A percentile compares a stretch with the other conserved stretches of the same genome.
These are phyloP conservation scores for Polygonum maritimum DNA, from an alignment of 148 eudicot genomes.

Conservation along the genomic window DNA sequence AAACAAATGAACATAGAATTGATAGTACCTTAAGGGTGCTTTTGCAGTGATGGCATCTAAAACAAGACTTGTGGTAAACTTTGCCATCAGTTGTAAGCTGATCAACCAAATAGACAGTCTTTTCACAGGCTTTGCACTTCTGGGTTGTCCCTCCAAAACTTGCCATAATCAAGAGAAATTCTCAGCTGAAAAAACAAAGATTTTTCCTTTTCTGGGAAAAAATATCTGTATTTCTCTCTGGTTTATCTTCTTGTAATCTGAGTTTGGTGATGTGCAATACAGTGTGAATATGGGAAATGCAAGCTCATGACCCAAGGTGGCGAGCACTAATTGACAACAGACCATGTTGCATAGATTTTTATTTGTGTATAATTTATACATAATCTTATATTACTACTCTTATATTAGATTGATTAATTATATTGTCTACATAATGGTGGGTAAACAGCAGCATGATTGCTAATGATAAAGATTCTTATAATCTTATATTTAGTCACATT, in stretches of 20 bases:
- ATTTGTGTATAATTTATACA: not conserved
- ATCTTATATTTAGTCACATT: not conserved
- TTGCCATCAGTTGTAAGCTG: constrained; percentile 72
- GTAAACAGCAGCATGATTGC: constrained; percentile 1
- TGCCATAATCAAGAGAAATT: constrained; percentile 35
- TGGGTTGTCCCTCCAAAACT: constrained; percentile 83
- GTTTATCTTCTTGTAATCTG: not conserved
- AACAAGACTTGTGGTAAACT: constrained; percentile 78
- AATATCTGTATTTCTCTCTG: not conserved
- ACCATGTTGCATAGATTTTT: not conserved
- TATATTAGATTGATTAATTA: not conserved
- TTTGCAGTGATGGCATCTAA: constrained; percentile 93
- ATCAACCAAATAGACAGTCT: constrained; percentile 87
- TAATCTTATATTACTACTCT: not conserved
- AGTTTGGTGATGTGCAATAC: not conserved
- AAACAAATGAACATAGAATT: not conserved
- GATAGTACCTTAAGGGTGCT: constrained; percentile 69
- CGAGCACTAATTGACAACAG: constrained; percentile 8
- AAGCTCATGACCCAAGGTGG: constrained; percentile 1
- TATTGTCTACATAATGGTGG: not conserved
- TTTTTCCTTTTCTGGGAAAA: not conserved
- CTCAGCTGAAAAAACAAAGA: not conserved
- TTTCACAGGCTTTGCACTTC: constrained; percentile 87
- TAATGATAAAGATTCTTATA: constrained; percentile 1
- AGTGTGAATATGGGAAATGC: not conserved